These are phyloP conservation scores for Psilocybe azurescens DNA, from an alignment of 768 basidiomycete species.

Conservation along the genomic window DNA sequence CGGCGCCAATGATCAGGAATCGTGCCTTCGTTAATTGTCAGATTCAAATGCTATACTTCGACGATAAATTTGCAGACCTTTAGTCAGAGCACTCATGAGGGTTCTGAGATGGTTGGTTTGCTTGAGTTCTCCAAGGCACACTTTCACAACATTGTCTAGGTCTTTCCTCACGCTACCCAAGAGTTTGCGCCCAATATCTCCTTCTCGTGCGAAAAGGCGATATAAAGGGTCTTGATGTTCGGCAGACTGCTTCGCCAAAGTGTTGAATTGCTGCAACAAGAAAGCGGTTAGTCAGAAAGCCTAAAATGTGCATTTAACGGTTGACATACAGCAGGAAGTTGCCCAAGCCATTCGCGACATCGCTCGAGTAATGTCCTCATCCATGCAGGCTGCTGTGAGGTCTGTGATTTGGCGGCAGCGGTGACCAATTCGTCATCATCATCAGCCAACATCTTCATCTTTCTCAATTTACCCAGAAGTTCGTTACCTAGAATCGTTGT, in stretches of 20 bases:
- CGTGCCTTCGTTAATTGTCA: conserved; percentile 57
- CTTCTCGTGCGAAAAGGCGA: conserved; percentile 89
- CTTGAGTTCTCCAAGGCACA: conserved; percentile 87
- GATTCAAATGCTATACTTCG: neutral
- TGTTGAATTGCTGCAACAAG: conserved; percentile 60
- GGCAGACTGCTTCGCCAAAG: conserved; percentile 63
- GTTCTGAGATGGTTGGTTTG: conserved; percentile 96
- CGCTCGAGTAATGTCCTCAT: conserved; percentile 87
- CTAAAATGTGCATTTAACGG: neutral
- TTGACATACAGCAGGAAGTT: conserved; percentile 71
- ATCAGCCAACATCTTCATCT: conserved; percentile 89
- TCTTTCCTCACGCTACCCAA: conserved; percentile 83
- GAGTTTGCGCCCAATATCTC: conserved; percentile 78
- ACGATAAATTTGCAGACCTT: conserved; percentile 56
- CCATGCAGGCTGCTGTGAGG: conserved; percentile 89
- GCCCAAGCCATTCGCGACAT: conserved; percentile 82
- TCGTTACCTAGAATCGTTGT: conserved; percentile 63
- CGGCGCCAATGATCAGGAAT: conserved; percentile 88
- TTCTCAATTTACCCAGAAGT: conserved; percentile 84
- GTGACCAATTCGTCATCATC: conserved; percentile 83
- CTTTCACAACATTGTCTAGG: conserved; percentile 78
- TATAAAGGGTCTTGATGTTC: conserved; percentile 86
- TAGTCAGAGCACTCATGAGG: conserved; percentile 84
- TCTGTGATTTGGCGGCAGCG: conserved; percentile 63
- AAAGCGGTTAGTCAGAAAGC: conserved; percentile 3